Base-by-base conservation (phyloP, 805 yeast species). In the Diddensiella caesifluorescens region DNA sequence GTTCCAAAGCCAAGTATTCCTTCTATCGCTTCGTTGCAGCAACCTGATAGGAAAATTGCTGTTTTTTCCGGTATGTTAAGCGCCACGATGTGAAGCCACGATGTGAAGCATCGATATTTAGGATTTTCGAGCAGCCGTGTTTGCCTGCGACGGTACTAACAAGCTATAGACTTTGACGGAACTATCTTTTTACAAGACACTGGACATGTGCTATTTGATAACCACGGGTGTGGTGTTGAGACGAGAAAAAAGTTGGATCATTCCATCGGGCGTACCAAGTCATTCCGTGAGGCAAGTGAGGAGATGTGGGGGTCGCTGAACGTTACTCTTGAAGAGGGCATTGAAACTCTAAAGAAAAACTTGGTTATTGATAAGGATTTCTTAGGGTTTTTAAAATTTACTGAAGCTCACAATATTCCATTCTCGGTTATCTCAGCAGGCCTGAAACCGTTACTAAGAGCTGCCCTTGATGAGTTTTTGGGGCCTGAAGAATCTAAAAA, bases 151-250 rank as follows among this genome's bases (percentile, higher is more conserved):
- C 27, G 9, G 15, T 28, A 28, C 32, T 21, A 33, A 40, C 41
- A 52, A 65, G n/a, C n/a, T n/a, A n/a, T n/a, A 38, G 72, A 67
- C 55, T 67, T 67, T 49, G 72, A 67, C 52, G 72, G 72, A 35
- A 67, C 72, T 33, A 67, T 67, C 38, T 68, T 68, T 53, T 56
- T 61, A 39, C 72, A 67, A 51, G 72, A 67, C 45, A 66, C 72
- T 15, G 72, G 72, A 41, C 72, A 67, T 42, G 61, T 67, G n/a
- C 56, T 67, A 42, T 67, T 67, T 43, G 72, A 67, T 54, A 49
- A 58, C 42, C 63, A 55, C 44, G 72, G 72, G 39, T 65, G 70
- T 38, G 72, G 72, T 13, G 44, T 56, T 10, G 65, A 57, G 47
- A 47, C 50, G 36, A 62, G 72, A 31, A 56, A 55, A 49, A 49